Evolutionary conservation across 345 rosid genomes (phyloP), one percentile per base, ranked within the genome.

Genomic region (Eucalyptus polybractea): DNA sequence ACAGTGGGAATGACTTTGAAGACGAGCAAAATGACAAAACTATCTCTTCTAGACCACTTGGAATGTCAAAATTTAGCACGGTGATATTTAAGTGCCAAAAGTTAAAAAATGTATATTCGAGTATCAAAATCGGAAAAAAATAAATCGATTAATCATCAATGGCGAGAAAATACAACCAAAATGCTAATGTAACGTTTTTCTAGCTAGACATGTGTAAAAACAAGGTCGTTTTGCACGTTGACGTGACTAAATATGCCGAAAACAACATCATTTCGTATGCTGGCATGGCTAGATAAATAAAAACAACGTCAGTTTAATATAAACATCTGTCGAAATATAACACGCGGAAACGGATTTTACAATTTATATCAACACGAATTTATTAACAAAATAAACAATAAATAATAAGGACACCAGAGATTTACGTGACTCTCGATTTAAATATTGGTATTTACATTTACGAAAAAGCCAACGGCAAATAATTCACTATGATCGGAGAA

Each of bases 381-480:
- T 1, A 53, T 8, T 0, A 21, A 0, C 0, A 1, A 47, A 47
- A 47, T 47, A 47, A 47, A 47, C 1, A 47, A 47, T 11, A 47
- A 47, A 47, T 47, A 47, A 47, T 47, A 47, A 47, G 2, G 2
- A 47, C 50, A 47, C 0, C 0, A 0, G 13, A 47, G 0, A 50
- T 50, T 50, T 50, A 50, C 3, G 1, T 50, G 16, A 50, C 6
- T 50, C 0, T 50, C 0, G 6, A 50, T 50, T 13, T 2, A 2
- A 50, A 1, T 50, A 50, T 50, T 4, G 6, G 0, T 13, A 50
- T 0, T 0, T 51, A 17, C 2, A 1, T 53, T 8, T 4, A 51
- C 4, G 2, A 17, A 3, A 53, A 7, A 53, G 0, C 0, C 4
- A 53, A 2, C 0, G 1, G 0, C 0, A 17, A 19, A 53, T 53